Conservation (phyloP, 2,329 filamentous ascomycete species). For the Lithohypha guttulata region DNA sequence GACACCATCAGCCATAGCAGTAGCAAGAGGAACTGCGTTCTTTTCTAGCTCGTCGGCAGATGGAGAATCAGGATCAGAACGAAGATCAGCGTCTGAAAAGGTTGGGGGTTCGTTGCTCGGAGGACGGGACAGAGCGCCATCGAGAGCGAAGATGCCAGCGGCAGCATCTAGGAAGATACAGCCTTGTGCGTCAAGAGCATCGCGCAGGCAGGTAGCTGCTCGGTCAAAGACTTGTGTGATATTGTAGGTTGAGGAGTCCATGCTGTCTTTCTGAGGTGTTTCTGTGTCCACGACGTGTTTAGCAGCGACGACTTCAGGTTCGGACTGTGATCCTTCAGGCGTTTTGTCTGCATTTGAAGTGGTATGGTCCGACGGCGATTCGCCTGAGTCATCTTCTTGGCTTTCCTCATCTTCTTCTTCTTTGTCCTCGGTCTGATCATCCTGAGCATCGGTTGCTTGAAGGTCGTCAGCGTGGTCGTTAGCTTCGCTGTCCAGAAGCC, state of each 20-base stretch:
- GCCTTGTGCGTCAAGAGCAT: constrained; percentile 34
- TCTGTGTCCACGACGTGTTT: constrained; percentile 1
- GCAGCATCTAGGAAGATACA: constrained; percentile 25
- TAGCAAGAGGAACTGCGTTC: neutral
- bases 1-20: neutral
- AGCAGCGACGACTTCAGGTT: no score
- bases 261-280: neutral
- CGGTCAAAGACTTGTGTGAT: constrained; percentile 29
- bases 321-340: neutral
- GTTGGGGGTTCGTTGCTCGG: constrained; percentile 11
- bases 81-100: constrained; percentile 8
- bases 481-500: neutral
- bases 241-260: neutral
- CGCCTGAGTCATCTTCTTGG: neutral
- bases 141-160: constrained; percentile 1
- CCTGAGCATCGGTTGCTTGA: constrained; percentile 5
- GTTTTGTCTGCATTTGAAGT: neutral
- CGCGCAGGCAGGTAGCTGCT: constrained; percentile 35
- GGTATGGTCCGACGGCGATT: neutral
- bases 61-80: neutral
- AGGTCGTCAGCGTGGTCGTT: neutral
- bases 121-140: neutral
- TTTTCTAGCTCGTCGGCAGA: neutral
- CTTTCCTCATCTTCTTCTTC: neutral
- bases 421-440: neutral